Evolutionary conservation across 2,329 filamentous ascomycete species (phyloP).

Genomic region (Alternaria ethzedia): DNA sequence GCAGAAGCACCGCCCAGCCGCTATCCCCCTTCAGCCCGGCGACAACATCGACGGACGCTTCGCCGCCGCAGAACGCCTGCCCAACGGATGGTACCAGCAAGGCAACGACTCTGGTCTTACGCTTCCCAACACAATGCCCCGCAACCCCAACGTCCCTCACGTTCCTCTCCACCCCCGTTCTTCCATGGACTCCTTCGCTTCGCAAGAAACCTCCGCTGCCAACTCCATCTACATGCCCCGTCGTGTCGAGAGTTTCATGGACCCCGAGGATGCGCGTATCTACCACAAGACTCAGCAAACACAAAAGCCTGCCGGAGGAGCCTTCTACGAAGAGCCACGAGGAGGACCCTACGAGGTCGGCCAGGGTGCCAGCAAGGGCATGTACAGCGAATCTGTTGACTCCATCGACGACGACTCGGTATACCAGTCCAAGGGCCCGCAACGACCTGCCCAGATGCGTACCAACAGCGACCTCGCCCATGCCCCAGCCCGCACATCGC

Average conservation of each 20-base stretch:
- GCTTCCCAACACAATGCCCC: slow-evolving; percentile 56
- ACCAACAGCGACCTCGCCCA: slow-evolving; percentile 31
- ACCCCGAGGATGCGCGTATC: slow-evolving; percentile 75
- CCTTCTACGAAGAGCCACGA: slow-evolving; percentile 47
- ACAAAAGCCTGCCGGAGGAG: slow-evolving; percentile 54
- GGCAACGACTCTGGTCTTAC: slow-evolving; percentile 70
- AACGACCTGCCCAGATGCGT: slow-evolving; percentile 32
- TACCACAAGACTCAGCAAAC: slow-evolving; percentile 70
- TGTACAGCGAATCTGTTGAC: slow-evolving; percentile 45
- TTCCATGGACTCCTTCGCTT: slow-evolving; percentile 72
- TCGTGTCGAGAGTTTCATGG: slow-evolving; percentile 77
- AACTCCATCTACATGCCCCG: slow-evolving; percentile 71
- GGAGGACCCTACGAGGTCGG: slow-evolving; percentile 35
- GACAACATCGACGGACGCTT: slow-evolving; percentile 80
- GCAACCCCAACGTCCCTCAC: slow-evolving; percentile 55
- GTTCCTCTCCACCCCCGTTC: slow-evolving; percentile 61
- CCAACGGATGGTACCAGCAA: slow-evolving; percentile 73
- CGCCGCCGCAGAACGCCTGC: slow-evolving; percentile 70
- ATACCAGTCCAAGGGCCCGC: slow-evolving; percentile 37
- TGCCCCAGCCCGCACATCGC: slow-evolving; percentile 33
- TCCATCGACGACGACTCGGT: slow-evolving; percentile 46
- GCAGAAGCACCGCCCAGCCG: slow-evolving; percentile 54
- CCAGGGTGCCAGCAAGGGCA: slow-evolving; percentile 28
- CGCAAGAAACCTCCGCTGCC: slow-evolving; percentile 58
- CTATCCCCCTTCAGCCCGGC: slow-evolving; percentile 73